These are phyloP conservation scores for Periconia sp. DNA, from an alignment of 2,329 filamentous ascomycete species.

Conservation along the genomic window DNA sequence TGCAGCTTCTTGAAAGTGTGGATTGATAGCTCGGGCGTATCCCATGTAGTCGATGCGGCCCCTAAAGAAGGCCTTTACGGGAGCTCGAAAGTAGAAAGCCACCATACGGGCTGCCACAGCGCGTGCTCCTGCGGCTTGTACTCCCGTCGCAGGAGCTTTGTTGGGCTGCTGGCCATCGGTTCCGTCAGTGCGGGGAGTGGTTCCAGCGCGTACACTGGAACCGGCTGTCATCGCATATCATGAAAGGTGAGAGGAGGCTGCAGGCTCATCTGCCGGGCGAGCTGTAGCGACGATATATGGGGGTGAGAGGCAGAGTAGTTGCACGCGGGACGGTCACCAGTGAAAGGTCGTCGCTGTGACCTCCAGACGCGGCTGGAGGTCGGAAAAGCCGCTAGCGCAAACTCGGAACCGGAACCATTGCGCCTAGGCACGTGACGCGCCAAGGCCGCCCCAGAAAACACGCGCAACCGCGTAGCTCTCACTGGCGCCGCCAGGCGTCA, in stretches of 20 bases:
- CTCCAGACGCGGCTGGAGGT: constrained; percentile 3
- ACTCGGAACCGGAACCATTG: too few species aligned
- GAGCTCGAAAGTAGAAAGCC: constrained; percentile 89
- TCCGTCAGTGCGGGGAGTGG: constrained; percentile 27
- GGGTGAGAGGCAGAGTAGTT: constrained; percentile 8
- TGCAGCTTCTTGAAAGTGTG: constrained; percentile 55
- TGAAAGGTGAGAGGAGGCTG: constrained; percentile 21
- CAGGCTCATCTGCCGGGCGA: constrained; percentile 21
- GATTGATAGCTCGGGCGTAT: constrained; percentile 68
- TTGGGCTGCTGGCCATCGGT: constrained; percentile 46
- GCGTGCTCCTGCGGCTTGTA: constrained; percentile 84
- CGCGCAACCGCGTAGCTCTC: constrained; percentile 30
- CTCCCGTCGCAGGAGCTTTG: constrained; percentile 69
- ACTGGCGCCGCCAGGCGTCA: constrained; percentile 14
- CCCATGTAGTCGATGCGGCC: constrained; percentile 83
- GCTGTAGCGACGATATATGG: neutral
- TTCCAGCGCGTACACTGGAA: constrained; percentile 43
- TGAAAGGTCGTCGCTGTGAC: constrained; percentile 9
- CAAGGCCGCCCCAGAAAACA: constrained; percentile 9
- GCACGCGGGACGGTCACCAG: constrained; percentile 15
- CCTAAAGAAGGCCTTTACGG: constrained; percentile 90
- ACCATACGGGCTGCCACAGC: constrained; percentile 83
- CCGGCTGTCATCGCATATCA: constrained; percentile 46
- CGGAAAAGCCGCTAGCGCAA: neutral
- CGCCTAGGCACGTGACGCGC: constrained; percentile 5